Conservation (phyloP, 495 filamentous ascomycete species). For the Aspergillus diversus region DNA sequence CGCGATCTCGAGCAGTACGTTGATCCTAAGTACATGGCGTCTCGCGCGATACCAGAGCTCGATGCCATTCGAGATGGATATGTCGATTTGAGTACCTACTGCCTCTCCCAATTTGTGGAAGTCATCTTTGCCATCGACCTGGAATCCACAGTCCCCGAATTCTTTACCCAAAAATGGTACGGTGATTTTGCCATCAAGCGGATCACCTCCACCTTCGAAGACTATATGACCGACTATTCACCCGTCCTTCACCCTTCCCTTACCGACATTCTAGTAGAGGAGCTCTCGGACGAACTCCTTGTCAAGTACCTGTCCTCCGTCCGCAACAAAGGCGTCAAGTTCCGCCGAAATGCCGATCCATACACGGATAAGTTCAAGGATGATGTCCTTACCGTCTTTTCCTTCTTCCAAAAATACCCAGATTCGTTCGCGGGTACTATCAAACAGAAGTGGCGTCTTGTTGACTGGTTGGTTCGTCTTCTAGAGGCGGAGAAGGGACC, state of each 20-base stretch:
- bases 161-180: conserved; percentile 94
- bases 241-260: conserved; percentile 81
- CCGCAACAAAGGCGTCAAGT: conserved; percentile 87
- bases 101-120: conserved; percentile 78
- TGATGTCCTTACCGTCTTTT: conserved; percentile 83
- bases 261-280: conserved; percentile 85
- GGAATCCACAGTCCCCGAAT: conserved; percentile 73
- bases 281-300: conserved; percentile 86
- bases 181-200: conserved; percentile 77
- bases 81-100: conserved; percentile 89
- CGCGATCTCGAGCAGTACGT: conserved; percentile 77
- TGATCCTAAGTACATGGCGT: conserved; percentile 75
- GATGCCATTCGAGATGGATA: conserved; percentile 82
- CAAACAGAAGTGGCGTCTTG: conserved; percentile 89
- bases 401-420: conserved; percentile 62
- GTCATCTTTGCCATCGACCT: conserved; percentile 91
- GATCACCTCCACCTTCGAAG: conserved; percentile 89
- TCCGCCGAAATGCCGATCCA: conserved; percentile 73
- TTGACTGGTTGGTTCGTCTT: conserved; percentile 76
- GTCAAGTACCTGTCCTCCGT: conserved; percentile 84
- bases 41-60: conserved; percentile 69
- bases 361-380: conserved; percentile 90
- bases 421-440: conserved; percentile 71
- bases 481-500: conserved; percentile 74
- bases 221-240: conserved; percentile 87